Conservation (phyloP, 768 basidiomycete species). For the Chalciporus pseudorubinellus region DNA sequence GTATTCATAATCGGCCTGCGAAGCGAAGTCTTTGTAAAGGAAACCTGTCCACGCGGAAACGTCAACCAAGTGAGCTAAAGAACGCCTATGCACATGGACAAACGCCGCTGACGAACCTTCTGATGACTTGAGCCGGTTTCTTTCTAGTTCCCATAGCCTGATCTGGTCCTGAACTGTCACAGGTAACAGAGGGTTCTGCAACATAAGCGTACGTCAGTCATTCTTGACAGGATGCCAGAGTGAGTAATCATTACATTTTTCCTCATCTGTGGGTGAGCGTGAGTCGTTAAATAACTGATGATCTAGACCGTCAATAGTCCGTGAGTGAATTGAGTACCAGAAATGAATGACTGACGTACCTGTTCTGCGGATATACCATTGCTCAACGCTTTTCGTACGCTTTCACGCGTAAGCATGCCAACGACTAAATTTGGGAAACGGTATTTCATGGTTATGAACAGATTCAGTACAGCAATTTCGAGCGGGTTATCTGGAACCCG, state of each 20-base stretch:
- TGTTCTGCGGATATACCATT: conserved; percentile 98
- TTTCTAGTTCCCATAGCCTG: conserved; percentile 94
- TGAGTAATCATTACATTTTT: conserved; percentile 64
- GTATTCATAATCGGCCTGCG: conserved; percentile 83
- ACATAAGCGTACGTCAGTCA: conserved; percentile 17
- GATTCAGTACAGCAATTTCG: conserved; percentile 92
- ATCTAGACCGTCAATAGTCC: conserved; percentile 53
- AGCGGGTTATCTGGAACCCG: conserved; percentile 77
- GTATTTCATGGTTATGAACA: conserved; percentile 90
- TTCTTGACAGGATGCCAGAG: conserved; percentile 3
- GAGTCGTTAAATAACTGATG: conserved; percentile 89
- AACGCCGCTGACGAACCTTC: conserved; percentile 58
- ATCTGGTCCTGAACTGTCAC: conserved; percentile 99
- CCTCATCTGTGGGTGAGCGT: conserved; percentile 98
- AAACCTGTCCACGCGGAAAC: conserved; percentile 53
- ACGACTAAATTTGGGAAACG: conserved; percentile 98
- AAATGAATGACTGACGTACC: conserved; percentile 44
- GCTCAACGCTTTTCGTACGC: conserved; percentile 88
- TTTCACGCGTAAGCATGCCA: conserved; percentile 91
- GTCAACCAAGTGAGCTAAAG: conserved; percentile 1
- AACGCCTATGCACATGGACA: conserved; percentile 5
- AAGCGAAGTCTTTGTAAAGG: conserved; percentile 85
- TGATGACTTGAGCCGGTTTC: conserved; percentile 82
- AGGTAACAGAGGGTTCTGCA: conserved; percentile 85
- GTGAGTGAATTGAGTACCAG: conserved; percentile 9